Evolutionary conservation across 257 asterid genomes (phyloP).

Genomic region (Solanum corneliomulleri): DNA sequence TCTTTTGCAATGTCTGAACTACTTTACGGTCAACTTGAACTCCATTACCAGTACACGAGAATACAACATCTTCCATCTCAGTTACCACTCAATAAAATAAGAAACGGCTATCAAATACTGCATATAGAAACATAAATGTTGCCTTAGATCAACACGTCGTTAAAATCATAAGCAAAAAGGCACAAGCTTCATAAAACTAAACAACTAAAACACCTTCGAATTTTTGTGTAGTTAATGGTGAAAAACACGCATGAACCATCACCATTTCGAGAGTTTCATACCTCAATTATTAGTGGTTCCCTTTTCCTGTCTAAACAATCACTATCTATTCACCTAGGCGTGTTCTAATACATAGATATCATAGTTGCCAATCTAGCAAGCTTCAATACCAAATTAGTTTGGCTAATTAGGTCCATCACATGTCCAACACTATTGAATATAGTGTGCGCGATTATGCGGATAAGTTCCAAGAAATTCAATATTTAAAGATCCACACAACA

Average conservation of each 20-base stretch:
- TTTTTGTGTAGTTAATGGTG: neutral
- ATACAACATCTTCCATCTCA: slow-evolving; percentile 27
- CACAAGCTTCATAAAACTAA: neutral
- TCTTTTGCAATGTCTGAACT: slow-evolving; percentile 26
- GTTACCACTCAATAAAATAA: neutral
- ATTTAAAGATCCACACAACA: neutral
- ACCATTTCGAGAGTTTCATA: neutral
- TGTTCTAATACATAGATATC: neutral
- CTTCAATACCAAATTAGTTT: neutral
- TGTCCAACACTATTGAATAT: neutral
- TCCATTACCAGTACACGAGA: slow-evolving; percentile 13
- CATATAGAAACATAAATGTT: slow-evolving; percentile 2
- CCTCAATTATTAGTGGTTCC: neutral
- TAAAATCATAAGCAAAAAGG: neutral
- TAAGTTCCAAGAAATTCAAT: neutral
- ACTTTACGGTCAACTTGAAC: slow-evolving; percentile 17
- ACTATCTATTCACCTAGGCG: neutral
- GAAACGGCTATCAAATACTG: neutral
- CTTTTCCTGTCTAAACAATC: neutral
- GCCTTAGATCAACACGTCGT: neutral
- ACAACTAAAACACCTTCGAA: neutral
- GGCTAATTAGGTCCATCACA: neutral
- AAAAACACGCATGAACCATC: neutral
- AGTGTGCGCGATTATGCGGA: neutral
- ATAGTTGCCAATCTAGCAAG: neutral